Conservation (phyloP, 2,329 filamentous ascomycete species). For the Knoxdaviesia proteae region DNA sequence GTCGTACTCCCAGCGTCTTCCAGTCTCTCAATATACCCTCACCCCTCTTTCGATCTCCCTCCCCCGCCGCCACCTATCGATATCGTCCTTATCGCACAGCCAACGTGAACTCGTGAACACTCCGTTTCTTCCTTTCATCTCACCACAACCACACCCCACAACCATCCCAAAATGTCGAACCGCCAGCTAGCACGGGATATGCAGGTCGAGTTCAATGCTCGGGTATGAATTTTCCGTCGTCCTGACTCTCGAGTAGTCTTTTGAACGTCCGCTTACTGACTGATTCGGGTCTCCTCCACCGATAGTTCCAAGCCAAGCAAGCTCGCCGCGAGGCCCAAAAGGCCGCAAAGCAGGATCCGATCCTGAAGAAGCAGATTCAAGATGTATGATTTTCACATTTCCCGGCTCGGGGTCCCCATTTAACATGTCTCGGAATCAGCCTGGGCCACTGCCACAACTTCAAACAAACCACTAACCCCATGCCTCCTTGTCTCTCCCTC, state of each 20-base stretch:
- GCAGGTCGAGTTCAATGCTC: constrained; percentile 42
- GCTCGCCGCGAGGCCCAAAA: constrained; percentile 39
- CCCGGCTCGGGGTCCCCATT: background rate
- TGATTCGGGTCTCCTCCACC: no score
- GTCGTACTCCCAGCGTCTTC: no score
- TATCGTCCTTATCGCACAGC: no score
- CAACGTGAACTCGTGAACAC: no score
- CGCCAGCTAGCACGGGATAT: constrained; percentile 37
- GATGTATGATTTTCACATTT: constrained; percentile 14
- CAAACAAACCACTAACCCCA: background rate
- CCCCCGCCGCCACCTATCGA: no score
- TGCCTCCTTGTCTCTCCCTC: constrained; percentile 3
- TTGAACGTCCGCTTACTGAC: no score
- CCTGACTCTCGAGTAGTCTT: no score
- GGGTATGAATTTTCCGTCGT: constrained; percentile 14
- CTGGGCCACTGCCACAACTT: background rate
- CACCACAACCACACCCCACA: no score
- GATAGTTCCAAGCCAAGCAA: constrained; percentile 38
- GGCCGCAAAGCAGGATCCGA: constrained; percentile 37
- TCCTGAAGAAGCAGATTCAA: constrained; percentile 42
- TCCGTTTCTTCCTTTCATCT: no score
- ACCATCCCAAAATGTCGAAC: constrained; percentile 26
- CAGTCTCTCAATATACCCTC: no score
- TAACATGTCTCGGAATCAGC: background rate
- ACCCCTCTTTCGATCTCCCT: no score